These are phyloP conservation scores for Imleria badia DNA, from an alignment of 768 basidiomycete species.

Conservation along the genomic window DNA sequence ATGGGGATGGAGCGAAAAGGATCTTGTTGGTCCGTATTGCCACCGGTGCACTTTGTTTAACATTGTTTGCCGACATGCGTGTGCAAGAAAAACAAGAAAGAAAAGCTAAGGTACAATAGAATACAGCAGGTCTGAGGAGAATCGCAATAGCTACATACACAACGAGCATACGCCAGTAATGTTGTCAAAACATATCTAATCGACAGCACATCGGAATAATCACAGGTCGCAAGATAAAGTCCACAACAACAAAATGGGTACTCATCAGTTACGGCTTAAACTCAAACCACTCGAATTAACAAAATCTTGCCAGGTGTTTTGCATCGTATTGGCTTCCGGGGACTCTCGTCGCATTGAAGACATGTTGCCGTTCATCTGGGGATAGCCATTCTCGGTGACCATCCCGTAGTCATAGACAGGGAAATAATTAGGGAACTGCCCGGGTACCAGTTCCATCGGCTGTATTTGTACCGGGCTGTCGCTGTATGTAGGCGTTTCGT, in stretches of 20 bases:
- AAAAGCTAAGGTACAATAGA: slow-evolving; percentile 17
- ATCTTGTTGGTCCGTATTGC: neutral
- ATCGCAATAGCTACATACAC: slow-evolving; percentile 22
- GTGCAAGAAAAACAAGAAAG: slow-evolving; percentile 18
- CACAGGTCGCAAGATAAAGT: slow-evolving; percentile 10
- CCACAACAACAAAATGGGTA: neutral
- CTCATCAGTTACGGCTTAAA: slow-evolving; percentile 14
- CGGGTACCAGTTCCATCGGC: slow-evolving; percentile 32
- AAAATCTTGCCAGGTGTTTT: slow-evolving; percentile 65
- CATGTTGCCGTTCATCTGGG: slow-evolving; percentile 42
- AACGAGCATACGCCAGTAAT: slow-evolving; percentile 7
- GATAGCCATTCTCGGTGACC: slow-evolving; percentile 29
- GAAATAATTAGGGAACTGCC: slow-evolving; percentile 66
- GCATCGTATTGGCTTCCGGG: slow-evolving; percentile 58
- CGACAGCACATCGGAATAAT: slow-evolving; percentile 7
- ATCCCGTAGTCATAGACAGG: slow-evolving; percentile 71
- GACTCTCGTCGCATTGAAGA: slow-evolving; percentile 39
- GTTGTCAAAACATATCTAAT: slow-evolving; percentile 9
- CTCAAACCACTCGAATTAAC: slow-evolving; percentile 37
- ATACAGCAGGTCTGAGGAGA: slow-evolving; percentile 1
- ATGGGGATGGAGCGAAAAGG: neutral
- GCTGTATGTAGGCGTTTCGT: slow-evolving; percentile 22
- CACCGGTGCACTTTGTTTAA: slow-evolving; percentile 17
- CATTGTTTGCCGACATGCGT: slow-evolving; percentile 18
- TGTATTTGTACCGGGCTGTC: slow-evolving; percentile 26